Conservation (phyloP, 2,329 filamentous ascomycete genomes). For the Stagonosporopsis cucurbitacearum region DNA sequence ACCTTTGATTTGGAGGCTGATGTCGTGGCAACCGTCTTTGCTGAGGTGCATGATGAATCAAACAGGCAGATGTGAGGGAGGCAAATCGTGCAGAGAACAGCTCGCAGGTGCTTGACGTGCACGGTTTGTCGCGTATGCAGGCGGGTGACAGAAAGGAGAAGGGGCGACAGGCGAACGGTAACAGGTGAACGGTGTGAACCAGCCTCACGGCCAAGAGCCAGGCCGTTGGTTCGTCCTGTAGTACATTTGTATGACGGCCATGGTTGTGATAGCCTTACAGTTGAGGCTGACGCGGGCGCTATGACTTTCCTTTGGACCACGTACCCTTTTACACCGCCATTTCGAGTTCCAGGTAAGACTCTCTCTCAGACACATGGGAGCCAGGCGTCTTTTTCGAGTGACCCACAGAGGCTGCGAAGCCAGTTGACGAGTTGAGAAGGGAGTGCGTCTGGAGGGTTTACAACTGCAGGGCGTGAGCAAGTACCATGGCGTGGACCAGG, state of each 20-base stretch:
- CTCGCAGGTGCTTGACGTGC: neutral
- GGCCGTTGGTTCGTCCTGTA: neutral
- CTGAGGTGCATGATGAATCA: neutral
- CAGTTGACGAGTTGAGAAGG: neutral
- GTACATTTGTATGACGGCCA: slow-evolving; percentile 10
- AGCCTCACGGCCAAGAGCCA: neutral
- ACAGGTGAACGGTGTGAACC: neutral
- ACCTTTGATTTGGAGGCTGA: neutral
- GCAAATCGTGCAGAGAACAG: neutral
- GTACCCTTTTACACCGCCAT: slow-evolving; percentile 19
- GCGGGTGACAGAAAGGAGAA: neutral
- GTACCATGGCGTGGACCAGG: neutral
- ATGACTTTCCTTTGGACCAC: slow-evolving; percentile 11
- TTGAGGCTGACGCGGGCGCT: slow-evolving; percentile 19
- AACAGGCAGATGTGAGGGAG: neutral
- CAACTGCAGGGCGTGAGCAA: neutral
- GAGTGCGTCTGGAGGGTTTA: neutral
- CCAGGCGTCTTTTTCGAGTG: neutral
- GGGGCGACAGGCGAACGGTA: neutral
- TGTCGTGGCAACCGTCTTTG: neutral
- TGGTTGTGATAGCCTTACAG: slow-evolving; percentile 1
- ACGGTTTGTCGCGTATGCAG: neutral
- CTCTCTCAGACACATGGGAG: neutral
- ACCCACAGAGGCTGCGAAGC: neutral
- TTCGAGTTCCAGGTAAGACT: neutral